Evolutionary conservation across 768 basidiomycete genomes (phyloP).

Genomic region (Leucocoprinus leucothites): DNA sequence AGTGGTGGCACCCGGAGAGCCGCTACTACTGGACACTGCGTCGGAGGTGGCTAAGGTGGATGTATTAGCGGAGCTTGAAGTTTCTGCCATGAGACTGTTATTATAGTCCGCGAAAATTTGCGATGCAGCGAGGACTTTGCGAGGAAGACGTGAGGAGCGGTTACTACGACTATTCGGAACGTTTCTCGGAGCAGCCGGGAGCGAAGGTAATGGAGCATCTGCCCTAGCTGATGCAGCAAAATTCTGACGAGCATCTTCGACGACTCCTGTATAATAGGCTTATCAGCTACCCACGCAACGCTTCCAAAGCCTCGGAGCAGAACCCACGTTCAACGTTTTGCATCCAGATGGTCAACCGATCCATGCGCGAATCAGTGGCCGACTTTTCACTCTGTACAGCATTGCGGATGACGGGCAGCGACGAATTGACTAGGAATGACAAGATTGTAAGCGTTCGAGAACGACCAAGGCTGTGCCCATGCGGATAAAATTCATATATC

Average conservation of each 20-base stretch:
- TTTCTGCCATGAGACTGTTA: constrained; percentile 28
- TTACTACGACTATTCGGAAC: constrained; percentile 38
- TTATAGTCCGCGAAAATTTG: constrained; percentile 62
- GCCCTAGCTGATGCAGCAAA: constrained; percentile 57
- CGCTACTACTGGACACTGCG: constrained; percentile 20
- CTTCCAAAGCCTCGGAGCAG: constrained; percentile 1
- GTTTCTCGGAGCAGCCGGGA: constrained; percentile 59
- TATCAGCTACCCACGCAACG: neutral
- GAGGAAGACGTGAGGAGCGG: constrained; percentile 55
- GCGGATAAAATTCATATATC: constrained; percentile 16
- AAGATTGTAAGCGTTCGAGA: neutral
- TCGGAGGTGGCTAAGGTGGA: constrained; percentile 26
- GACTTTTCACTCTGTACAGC: constrained; percentile 50
- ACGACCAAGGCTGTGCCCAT: constrained; percentile 35
- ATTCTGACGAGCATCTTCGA: constrained; percentile 75
- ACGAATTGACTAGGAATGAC: constrained; percentile 37
- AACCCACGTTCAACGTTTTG: constrained; percentile 78
- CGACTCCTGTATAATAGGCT: constrained; percentile 54
- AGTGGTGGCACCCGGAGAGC: constrained; percentile 6
- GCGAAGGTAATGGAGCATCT: constrained; percentile 51
- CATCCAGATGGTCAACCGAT: constrained; percentile 82
- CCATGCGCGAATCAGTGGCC: constrained; percentile 50
- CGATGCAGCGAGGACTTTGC: constrained; percentile 60
- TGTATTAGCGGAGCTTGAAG: constrained; percentile 22
- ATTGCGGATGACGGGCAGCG: constrained; percentile 51